A percentile compares a stretch with the other conserved stretches of the same genome.
These are phyloP conservation scores for Beta corolliflora DNA, from an alignment of 179 eudicot species.

Conservation along the genomic window DNA sequence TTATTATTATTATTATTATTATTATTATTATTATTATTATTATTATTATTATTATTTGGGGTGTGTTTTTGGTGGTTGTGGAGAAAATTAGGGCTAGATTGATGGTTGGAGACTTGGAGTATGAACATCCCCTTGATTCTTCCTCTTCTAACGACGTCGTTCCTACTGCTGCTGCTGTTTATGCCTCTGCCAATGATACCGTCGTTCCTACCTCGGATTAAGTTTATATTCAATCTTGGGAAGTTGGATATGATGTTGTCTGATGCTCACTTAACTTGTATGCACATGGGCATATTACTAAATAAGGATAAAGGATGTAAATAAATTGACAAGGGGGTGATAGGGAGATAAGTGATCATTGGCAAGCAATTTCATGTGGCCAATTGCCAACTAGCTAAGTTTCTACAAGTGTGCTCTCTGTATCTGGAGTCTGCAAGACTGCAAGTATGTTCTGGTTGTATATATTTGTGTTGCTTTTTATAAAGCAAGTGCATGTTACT, in stretches of 20 bases:
- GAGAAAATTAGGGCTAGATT: no score
- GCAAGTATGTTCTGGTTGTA: neutral
- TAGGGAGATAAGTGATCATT: no score
- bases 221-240: neutral
- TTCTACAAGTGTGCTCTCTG: neutral
- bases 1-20: no score
- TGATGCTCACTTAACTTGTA: neutral
- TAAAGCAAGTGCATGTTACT: slow-evolving; percentile 9
- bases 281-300: neutral
- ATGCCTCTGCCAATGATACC: no score
- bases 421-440: slow-evolving; percentile 6
- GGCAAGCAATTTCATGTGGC: neutral
- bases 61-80: no score
- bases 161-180: no score
- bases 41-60: no score
- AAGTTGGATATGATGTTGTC: neutral
- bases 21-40: no score
- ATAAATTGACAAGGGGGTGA: neutral
- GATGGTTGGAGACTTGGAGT: no score
- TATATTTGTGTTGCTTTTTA: neutral
- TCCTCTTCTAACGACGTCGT: no score
- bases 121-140: no score
- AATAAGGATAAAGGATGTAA: neutral
- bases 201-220: no score
- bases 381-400: neutral